Percentiles rank a stretch among this genome's conserved stretches.
Conservation (phyloP, 306 rosid genomes). For the Fragaria vesca region DNA sequence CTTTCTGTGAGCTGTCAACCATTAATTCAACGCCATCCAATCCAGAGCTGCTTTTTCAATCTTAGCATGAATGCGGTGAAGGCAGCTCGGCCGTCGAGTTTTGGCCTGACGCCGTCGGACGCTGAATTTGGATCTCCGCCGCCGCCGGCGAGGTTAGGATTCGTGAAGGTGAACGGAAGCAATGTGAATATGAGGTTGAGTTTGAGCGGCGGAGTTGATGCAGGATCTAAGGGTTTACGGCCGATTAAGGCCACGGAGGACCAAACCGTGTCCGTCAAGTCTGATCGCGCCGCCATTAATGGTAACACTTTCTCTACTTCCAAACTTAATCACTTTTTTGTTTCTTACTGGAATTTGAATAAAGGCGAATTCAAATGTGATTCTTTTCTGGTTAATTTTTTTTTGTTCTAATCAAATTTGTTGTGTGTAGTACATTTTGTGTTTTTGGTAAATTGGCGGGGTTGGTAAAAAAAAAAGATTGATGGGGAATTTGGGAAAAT, state of each 20-base stretch:
- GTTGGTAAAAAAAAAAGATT: not conserved
- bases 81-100: slow-evolving; percentile 20
- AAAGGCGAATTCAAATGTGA: not conserved
- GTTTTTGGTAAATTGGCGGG: not conserved
- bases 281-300: slow-evolving; percentile 33
- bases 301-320: slow-evolving; percentile 35
- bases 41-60: not conserved
- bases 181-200: slow-evolving; percentile 39
- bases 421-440: not conserved
- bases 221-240: slow-evolving; percentile 32
- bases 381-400: not conserved
- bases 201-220: slow-evolving; percentile 11
- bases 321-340: no score
- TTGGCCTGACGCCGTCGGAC: slow-evolving; percentile 18
- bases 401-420: not conserved
- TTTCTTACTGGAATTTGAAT: not conserved
- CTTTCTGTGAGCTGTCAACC: not conserved
- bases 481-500: not conserved
- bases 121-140: slow-evolving; percentile 31
- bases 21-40: not conserved
- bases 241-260: slow-evolving; percentile 46
- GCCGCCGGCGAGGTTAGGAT: slow-evolving; percentile 32
- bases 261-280: not conserved
- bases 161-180: slow-evolving; percentile 27
- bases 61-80: slow-evolving; percentile 35